A percentile compares a stretch with the other conserved stretches of the same genome.
These are phyloP conservation scores for Globisporangium nagaii DNA, from an alignment of 352 stramenopile genomes.

Conservation along the genomic window DNA sequence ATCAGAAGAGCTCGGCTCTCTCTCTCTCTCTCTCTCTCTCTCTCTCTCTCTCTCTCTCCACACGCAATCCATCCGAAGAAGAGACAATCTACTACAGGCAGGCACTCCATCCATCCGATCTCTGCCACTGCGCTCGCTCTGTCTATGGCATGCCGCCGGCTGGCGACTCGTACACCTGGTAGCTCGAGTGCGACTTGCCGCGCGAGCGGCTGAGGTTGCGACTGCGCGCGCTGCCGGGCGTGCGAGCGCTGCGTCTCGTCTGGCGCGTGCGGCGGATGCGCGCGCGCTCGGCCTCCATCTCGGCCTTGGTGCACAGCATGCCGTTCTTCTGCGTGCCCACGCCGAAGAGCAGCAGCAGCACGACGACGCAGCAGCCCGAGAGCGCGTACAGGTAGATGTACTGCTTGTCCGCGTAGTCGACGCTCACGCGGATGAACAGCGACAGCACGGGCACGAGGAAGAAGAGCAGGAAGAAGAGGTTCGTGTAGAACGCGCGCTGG, in stretches of 20 bases:
- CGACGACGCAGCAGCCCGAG: conserved; percentile 33
- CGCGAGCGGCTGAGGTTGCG: conserved; percentile 64
- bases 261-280: conserved; percentile 41
- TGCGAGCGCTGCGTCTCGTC: conserved; percentile 48
- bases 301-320: conserved; percentile 63
- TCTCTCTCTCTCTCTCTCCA: no score
- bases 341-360: conserved; percentile 39
- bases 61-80: conserved; percentile 1
- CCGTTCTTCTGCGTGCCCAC: conserved; percentile 56
- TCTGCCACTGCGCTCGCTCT: background rate
- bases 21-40: no score
- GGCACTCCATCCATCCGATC: background rate
- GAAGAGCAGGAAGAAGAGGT: conserved; percentile 69
- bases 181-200: conserved; percentile 63
- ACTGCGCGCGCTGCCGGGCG: conserved; percentile 46
- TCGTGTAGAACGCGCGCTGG: conserved; percentile 54
- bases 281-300: conserved; percentile 47
- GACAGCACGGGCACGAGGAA: conserved; percentile 53
- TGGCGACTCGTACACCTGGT: conserved; percentile 62
- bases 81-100: background rate
- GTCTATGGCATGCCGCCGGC: conserved; percentile 37
- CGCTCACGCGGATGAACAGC: conserved; percentile 34
- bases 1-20: background rate
- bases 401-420: conserved; percentile 24
- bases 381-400: conserved; percentile 61